phyloP scores from a whole-genome alignment of 2,329 filamentous ascomycete species.

The Alternaria viburni region DNA sequence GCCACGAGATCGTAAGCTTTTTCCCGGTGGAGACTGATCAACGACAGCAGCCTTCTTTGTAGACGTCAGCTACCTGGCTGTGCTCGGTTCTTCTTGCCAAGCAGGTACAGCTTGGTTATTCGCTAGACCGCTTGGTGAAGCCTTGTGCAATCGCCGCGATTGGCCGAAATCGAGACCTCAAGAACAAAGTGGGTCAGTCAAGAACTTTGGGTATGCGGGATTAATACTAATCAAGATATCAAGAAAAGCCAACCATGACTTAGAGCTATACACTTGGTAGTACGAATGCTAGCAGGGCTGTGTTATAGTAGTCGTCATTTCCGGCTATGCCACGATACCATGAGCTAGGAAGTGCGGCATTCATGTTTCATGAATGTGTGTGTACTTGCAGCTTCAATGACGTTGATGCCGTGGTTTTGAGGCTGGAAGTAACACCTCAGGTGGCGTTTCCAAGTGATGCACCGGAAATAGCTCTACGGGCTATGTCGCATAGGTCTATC shows the following conservation, averaged over 20 bases:
- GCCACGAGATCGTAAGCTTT: background rate
- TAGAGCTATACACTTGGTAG: background rate
- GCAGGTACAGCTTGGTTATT: conserved; percentile 18
- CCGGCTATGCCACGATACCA: conserved; percentile 21
- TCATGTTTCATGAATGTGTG: conserved; percentile 1
- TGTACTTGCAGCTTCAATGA: conserved; percentile 4
- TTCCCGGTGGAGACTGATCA: background rate
- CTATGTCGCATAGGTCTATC: conserved; percentile 8
- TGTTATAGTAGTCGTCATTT: conserved; percentile 24
- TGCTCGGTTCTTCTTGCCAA: conserved; percentile 28
- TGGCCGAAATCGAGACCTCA: conserved; percentile 17
- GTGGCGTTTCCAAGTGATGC: conserved; percentile 10
- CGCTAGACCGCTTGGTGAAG: conserved; percentile 27
- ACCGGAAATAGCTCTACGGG: conserved; percentile 11
- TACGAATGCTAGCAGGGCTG: background rate
- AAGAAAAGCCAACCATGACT: background rate
- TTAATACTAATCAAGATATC: conserved; percentile 5
- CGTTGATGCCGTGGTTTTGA: conserved; percentile 10
- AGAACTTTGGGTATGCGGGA: conserved; percentile 17
- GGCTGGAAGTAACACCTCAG: conserved; percentile 15
- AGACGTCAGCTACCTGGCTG: conserved; percentile 36
- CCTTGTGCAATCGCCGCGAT: conserved; percentile 18
- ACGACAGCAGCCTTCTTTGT: conserved; percentile 8
- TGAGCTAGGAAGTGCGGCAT: background rate
- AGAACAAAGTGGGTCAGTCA: conserved; percentile 12